A percentile compares a stretch with the other conserved stretches of the same genome.
Conservation (phyloP, 2,329 filamentous ascomycete genomes). For the Fusarium sp. region DNA sequence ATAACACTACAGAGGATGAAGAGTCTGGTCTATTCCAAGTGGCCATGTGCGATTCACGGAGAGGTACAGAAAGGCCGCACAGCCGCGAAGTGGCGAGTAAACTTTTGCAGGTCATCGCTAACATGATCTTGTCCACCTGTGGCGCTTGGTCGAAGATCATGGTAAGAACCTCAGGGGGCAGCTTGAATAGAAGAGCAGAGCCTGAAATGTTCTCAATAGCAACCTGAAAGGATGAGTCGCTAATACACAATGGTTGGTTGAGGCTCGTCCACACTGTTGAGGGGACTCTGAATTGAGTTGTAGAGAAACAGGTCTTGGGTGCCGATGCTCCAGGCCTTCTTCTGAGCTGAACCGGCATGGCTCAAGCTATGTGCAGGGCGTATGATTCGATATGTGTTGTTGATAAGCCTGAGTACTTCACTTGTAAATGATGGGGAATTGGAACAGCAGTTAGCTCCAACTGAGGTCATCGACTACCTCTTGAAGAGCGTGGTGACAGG, state of each 20-base stretch:
- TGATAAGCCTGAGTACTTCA: background rate
- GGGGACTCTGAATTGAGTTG: slow-evolving; percentile 18
- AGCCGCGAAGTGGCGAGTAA: slow-evolving; percentile 34
- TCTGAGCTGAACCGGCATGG: slow-evolving; percentile 26
- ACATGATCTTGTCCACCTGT: slow-evolving; percentile 24
- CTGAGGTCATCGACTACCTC: background rate
- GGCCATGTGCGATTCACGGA: slow-evolving; percentile 15
- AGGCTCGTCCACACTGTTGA: slow-evolving; percentile 9
- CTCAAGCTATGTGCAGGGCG: background rate
- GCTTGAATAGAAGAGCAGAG: slow-evolving; percentile 23
- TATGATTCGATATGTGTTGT: background rate
- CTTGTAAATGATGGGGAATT: background rate
- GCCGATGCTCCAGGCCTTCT: background rate
- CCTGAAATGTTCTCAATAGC: background rate
- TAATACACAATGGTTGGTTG: background rate
- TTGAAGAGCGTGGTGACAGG: background rate
- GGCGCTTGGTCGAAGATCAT: slow-evolving; percentile 33
- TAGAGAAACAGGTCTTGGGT: background rate
- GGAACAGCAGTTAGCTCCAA: background rate
- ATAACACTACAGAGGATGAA: background rate
- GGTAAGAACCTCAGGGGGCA: slow-evolving; percentile 44
- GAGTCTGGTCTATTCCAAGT: background rate
- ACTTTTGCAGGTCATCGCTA: slow-evolving; percentile 38
- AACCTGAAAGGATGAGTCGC: slow-evolving; percentile 15
- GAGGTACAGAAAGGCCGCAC: slow-evolving; percentile 27